These are phyloP conservation scores for Candida odintsovae DNA, from an alignment of 805 yeast species.

Conservation along the genomic window DNA sequence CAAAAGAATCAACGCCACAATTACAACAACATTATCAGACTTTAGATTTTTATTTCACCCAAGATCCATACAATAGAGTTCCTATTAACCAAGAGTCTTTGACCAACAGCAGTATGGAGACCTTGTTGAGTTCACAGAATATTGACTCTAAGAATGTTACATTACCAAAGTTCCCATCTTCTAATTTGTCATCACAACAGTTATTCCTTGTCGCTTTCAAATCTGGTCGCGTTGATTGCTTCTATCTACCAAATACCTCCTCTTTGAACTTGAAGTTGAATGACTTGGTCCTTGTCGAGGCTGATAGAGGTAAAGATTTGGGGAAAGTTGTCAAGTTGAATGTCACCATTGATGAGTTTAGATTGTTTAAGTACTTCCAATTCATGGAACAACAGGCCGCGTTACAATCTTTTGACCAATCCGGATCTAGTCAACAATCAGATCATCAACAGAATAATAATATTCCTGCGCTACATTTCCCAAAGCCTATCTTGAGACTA, in stretches of 20 bases:
- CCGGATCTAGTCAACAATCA: background rate
- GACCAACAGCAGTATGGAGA: slow-evolving; percentile 5
- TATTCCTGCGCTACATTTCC: slow-evolving; percentile 33
- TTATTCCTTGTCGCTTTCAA: slow-evolving; percentile 70
- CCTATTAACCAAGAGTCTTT: slow-evolving; percentile 13
- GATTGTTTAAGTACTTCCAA: slow-evolving; percentile 67
- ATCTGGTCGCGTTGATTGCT: slow-evolving; percentile 74
- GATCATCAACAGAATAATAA: slow-evolving; percentile 2
- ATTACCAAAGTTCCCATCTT: slow-evolving; percentile 17
- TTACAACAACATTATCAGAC: slow-evolving; percentile 14
- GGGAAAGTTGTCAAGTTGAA: slow-evolving; percentile 69
- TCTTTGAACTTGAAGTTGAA: slow-evolving; percentile 39
- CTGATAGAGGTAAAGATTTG: slow-evolving; percentile 78
- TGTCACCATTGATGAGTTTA: slow-evolving; percentile 58
- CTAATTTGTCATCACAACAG: slow-evolving; percentile 24
- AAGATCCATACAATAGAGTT: slow-evolving; percentile 20
- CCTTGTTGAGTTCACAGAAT: slow-evolving; percentile 10
- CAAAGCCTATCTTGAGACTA: slow-evolving; percentile 71
- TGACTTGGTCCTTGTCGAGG: slow-evolving; percentile 75
- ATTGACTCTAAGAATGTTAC: slow-evolving; percentile 6
- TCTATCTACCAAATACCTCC: slow-evolving; percentile 43
- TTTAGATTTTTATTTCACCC: slow-evolving; percentile 20
- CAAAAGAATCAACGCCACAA: slow-evolving; percentile 13
- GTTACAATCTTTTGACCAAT: slow-evolving; percentile 21
- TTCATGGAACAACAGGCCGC: slow-evolving; percentile 67